Conservation (phyloP, 805 yeast species). For the Candida patagonica region DNA sequence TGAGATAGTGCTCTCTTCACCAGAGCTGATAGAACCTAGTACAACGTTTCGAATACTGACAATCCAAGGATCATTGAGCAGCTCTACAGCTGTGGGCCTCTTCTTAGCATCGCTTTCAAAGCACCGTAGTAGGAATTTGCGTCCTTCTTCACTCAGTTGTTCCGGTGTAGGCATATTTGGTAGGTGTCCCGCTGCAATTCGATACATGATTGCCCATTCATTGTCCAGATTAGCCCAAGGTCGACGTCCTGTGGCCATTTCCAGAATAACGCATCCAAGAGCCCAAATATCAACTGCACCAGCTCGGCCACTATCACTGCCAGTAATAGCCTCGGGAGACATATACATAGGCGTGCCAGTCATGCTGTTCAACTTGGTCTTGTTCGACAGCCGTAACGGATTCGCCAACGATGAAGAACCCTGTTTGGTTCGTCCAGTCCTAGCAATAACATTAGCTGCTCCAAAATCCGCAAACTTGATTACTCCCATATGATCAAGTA, state of each 20-base stretch:
- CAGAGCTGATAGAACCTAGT: conserved; percentile 7
- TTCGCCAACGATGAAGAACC: not conserved
- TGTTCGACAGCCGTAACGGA: conserved; percentile 8
- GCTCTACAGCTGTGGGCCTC: conserved; percentile 76
- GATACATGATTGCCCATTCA: conserved; percentile 98
- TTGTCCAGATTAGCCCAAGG: conserved; percentile 97
- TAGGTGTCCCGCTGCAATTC: conserved; percentile 88
- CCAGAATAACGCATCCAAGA: conserved; percentile 88
- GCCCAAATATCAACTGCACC: conserved; percentile 92
- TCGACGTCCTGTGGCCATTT: conserved; percentile 92
- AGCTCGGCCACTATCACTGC: conserved; percentile 47
- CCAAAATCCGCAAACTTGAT: conserved; percentile 96
- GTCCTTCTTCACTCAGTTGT: conserved; percentile 70
- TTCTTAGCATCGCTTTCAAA: conserved; percentile 72
- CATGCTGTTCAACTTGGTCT: conserved; percentile 37
- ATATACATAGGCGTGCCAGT: conserved; percentile 98
- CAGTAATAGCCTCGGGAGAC: conserved; percentile 96
- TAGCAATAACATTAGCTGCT: conserved; percentile 75
- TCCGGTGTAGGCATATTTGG: conserved; percentile 77
- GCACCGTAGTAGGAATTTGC: conserved; percentile 60
- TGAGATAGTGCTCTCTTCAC: not conserved
- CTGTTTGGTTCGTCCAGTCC: conserved; percentile 23
- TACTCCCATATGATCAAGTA: conserved; percentile 84
- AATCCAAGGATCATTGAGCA: conserved; percentile 89
- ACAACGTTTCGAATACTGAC: conserved; percentile 13